These are phyloP conservation scores for Solanum hybrid DNA, from an alignment of 305 asterid genomes.

Conservation along the genomic window DNA sequence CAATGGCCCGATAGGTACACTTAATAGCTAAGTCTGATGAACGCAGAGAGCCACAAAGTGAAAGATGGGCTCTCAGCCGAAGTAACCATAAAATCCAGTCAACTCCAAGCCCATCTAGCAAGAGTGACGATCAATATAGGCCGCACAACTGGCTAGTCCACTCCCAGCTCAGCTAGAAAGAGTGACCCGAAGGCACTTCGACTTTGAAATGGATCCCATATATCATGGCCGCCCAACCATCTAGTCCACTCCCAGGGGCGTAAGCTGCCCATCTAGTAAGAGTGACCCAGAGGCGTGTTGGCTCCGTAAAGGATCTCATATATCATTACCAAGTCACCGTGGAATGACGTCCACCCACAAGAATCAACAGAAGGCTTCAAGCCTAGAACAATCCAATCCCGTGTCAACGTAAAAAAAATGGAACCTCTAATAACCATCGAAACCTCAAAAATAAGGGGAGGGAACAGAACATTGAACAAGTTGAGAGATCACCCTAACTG, in stretches of 20 bases:
- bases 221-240: neutral
- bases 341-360: neutral
- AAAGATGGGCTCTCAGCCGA: neutral
- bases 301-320: neutral
- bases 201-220: neutral
- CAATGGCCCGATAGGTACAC: no score
- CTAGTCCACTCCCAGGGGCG: neutral
- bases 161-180: neutral
- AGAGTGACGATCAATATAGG: neutral
- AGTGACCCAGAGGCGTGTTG: accelerated
- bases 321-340: neutral
- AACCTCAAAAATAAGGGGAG: neutral
- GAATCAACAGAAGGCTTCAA: neutral
- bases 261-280: neutral
- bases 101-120: neutral
- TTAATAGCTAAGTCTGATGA: no score
- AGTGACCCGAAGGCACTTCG: neutral
- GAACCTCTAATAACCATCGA: neutral
- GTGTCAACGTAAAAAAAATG: no score
- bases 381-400: no score
- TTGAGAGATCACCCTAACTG: no score
- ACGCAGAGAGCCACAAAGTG: neutral
- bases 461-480: neutral
- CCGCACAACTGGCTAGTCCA: neutral
- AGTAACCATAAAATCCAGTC: neutral